Evolutionary conservation across 148 eudicot species (phyloP), one percentile per base, ranked within the genome.

Genomic region (Rhododendron ferrugineum): DNA sequence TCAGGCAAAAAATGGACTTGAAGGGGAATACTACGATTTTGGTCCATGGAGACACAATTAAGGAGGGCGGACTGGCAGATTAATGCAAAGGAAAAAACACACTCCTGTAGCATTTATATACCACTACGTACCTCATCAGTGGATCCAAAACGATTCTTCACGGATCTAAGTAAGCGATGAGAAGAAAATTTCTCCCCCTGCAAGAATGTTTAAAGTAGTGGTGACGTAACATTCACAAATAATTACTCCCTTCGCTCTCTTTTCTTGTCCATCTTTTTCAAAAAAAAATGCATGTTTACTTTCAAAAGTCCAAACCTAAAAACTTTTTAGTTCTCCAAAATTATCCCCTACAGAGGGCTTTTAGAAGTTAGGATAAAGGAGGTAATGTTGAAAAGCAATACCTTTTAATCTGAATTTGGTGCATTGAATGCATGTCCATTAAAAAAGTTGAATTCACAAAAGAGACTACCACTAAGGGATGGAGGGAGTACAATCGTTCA

Each of bases 131-230:
- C 99, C 99, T 97, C 99, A 87, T 97, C 99, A 60, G 99, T 94
- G 88, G 99, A 90, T 60, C 99, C 98, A 94, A 92, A 97, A 30
- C 99, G 98, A 85, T 97, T 97, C 91, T 97, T 97, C 44, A 93
- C 94, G 30, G 98, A 89, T 85, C 99, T 94, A 90, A 97, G 99
- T 81, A 97, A 89, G 86, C 99, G 98, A 89, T 97, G 93, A 62
- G 96, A 90, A 37, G 98, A 94, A 86, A 85, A 87, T 85, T 94
- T 95, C 89, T 97, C 99, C 76, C 99, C 99, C 99, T 97, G 96
- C 56, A 86, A 85, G 40, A 37, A 77, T 26, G 82, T 30, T 70
- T 23, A 16, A 85, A 37, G 74, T 56, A 86, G 75, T 34, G 13
- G 72, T 60, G 20, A 77, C 81, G 36, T 68, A 68, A 58, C 32